phyloP scores from a whole-genome alignment of 108 stramenopile genomes.

The Stephanodiscus minutulus region DNA sequence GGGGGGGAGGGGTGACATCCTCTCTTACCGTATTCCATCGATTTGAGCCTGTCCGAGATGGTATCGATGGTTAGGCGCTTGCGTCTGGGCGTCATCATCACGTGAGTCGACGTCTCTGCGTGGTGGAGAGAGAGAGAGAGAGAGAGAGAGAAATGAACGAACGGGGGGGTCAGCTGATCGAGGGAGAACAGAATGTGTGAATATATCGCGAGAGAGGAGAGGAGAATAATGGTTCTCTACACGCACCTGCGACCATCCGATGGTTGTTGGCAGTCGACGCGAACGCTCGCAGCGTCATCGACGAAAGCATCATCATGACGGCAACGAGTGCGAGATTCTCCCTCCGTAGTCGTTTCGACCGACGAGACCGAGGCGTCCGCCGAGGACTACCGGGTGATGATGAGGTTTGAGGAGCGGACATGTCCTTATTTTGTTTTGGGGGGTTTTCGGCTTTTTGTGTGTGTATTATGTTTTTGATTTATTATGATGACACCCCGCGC shows the following conservation, averaged over 20 bases:
- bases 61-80: constrained; percentile 65
- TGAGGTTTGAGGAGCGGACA: too few species aligned
- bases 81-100: constrained; percentile 12
- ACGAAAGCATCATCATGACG: constrained; percentile 23
- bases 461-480: too few species aligned
- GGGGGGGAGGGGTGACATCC: too few species aligned
- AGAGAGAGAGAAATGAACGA: not conserved
- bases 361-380: too few species aligned
- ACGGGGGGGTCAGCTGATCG: too few species aligned
- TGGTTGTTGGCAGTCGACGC: constrained; percentile 6
- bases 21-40: constrained; percentile 70
- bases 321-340: not conserved
- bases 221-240: not conserved
- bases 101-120: constrained; percentile 1
- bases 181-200: not conserved
- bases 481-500: too few species aligned
- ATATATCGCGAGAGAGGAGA: not conserved
- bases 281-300: constrained; percentile 15
- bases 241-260: constrained; percentile 11
- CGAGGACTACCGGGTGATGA: too few species aligned
- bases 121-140: not conserved
- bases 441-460: too few species aligned
- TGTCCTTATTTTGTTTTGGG: too few species aligned
- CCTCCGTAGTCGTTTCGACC: not conserved
- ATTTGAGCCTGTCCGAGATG: constrained; percentile 61